These are phyloP conservation scores for Boletales sp. DNA, from an alignment of 768 basidiomycete species.

Conservation along the genomic window DNA sequence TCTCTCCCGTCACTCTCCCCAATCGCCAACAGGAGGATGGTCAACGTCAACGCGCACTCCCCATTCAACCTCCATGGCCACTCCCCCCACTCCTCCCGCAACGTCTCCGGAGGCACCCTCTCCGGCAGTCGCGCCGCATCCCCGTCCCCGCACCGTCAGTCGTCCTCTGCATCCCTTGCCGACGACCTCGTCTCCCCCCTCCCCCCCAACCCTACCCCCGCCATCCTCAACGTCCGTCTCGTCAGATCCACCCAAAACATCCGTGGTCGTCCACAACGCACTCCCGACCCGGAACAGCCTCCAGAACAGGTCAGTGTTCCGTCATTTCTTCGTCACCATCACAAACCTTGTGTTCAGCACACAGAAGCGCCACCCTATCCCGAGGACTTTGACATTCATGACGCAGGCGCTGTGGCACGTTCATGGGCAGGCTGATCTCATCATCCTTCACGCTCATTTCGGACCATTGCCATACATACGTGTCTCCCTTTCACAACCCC, in stretches of 20 bases:
- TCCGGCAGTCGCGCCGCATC: conserved; percentile 19
- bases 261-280: conserved; percentile 23
- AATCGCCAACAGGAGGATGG: conserved; percentile 54
- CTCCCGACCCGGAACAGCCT: conserved; percentile 10
- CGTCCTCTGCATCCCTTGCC: conserved; percentile 20
- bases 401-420: conserved; percentile 33
- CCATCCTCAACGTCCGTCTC: conserved; percentile 26
- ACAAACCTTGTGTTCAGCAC: conserved; percentile 6
- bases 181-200: neutral
- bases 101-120: conserved; percentile 31
- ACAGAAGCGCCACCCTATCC: conserved; percentile 12
- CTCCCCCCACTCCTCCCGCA: conserved; percentile 28
- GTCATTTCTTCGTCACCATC: conserved; percentile 1
- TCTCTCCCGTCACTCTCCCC: neutral
- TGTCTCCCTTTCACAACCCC: conserved; percentile 16
- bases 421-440: conserved; percentile 31
- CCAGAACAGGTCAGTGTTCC: conserved; percentile 13
- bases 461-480: conserved; percentile 21
- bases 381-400: conserved; percentile 28
- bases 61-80: conserved; percentile 56
- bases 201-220: neutral
- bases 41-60: conserved; percentile 57
- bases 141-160: conserved; percentile 17
- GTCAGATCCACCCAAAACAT: conserved; percentile 12
- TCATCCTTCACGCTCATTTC: conserved; percentile 28